Conservation (phyloP, 2,329 filamentous ascomycete species). For the Neofusicoccum ribis region DNA sequence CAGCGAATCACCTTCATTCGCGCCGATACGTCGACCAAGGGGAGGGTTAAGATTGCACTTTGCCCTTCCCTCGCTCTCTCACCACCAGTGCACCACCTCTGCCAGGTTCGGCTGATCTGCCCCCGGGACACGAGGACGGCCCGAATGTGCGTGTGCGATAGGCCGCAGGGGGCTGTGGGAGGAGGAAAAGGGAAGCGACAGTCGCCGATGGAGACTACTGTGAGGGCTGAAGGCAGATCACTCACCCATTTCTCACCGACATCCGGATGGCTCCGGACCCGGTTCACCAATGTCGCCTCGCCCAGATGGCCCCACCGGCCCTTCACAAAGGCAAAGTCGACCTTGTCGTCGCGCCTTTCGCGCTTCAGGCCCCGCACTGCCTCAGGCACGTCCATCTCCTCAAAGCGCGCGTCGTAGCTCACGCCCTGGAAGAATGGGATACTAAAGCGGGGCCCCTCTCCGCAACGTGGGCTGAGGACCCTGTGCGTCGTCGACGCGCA, state of each 20-base stretch:
- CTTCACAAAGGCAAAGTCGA: constrained; percentile 81
- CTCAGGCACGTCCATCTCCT: constrained; percentile 70
- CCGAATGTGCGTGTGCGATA: constrained; percentile 13
- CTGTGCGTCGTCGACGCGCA: constrained; percentile 80
- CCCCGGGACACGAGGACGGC: constrained; percentile 18
- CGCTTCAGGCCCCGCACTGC: constrained; percentile 64
- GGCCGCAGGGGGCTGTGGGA: neutral
- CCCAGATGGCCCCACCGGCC: constrained; percentile 69
- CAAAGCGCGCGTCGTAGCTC: constrained; percentile 74
- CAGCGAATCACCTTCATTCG: neutral
- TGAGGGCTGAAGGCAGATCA: constrained; percentile 20
- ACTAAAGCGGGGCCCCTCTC: constrained; percentile 71
- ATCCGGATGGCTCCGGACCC: constrained; percentile 84
- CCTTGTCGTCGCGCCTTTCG: constrained; percentile 65
- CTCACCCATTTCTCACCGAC: constrained; percentile 72
- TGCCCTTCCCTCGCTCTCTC: constrained; percentile 4
- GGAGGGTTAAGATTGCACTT: constrained; percentile 12
- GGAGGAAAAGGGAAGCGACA: constrained; percentile 14
- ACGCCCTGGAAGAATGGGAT: constrained; percentile 91
- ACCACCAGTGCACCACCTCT: constrained; percentile 10
- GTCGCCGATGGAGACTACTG: constrained; percentile 9
- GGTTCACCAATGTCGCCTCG: constrained; percentile 80
- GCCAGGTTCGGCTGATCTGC: constrained; percentile 19
- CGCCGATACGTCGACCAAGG: neutral
- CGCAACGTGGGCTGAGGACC: constrained; percentile 71